Evolutionary conservation across 208 protist species (phyloP).

Genomic region (Acanthamoeba royreba): DNA sequence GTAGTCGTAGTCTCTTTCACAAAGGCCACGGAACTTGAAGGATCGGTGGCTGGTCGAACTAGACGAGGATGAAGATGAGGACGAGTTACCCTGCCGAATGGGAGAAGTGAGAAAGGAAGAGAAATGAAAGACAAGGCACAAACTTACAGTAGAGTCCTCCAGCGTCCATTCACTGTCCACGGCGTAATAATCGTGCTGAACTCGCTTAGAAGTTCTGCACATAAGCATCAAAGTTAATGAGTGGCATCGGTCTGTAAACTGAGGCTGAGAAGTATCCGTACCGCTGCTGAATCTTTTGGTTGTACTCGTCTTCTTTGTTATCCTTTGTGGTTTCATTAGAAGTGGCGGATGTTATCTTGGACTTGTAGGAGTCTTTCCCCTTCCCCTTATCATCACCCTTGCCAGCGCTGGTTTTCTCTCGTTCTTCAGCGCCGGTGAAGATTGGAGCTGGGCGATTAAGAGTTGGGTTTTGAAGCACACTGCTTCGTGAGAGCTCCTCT

Average conservation of each 20-base stretch:
- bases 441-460: neutral
- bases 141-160: neutral
- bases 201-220: neutral
- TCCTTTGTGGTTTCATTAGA: neutral
- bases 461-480: neutral
- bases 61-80: neutral
- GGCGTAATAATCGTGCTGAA: slow-evolving; percentile 1
- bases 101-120: neutral
- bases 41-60: neutral
- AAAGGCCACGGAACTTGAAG: neutral
- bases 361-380: neutral
- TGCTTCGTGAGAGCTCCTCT: neutral
- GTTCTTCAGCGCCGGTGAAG: neutral
- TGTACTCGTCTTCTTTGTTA: neutral
- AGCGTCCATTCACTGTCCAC: neutral
- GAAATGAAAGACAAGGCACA: neutral
- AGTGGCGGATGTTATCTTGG: neutral
- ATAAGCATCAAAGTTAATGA: too few species aligned
- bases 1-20: neutral
- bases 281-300: neutral
- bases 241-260: too few species aligned
- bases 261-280: neutral
- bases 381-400: neutral
- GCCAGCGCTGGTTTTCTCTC: neutral
- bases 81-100: neutral